These are phyloP conservation scores for Kodamaea ohmeri DNA, from an alignment of 1,139 yeast genomes.

Conservation along the genomic window DNA sequence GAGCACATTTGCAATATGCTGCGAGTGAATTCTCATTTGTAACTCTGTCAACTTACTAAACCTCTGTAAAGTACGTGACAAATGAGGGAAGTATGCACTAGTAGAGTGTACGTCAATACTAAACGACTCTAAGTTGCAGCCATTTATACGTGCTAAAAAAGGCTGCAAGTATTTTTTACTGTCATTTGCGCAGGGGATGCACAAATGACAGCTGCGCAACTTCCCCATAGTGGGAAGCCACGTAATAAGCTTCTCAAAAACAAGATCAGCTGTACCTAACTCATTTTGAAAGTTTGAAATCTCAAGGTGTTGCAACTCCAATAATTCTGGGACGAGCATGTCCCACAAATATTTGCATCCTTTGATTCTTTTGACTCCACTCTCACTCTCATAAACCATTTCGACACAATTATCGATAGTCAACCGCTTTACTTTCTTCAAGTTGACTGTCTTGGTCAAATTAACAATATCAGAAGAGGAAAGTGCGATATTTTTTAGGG, in stretches of 20 bases:
- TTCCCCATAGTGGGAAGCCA: neutral
- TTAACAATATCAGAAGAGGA: conserved; percentile 7
- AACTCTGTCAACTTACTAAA: conserved; percentile 2
- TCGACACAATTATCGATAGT: conserved; percentile 24
- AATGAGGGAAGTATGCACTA: neutral
- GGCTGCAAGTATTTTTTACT: conserved; percentile 5
- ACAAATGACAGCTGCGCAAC: conserved; percentile 1
- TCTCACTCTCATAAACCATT: conserved; percentile 13
- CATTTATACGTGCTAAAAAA: conserved; percentile 2
- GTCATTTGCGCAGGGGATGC: conserved; percentile 3
- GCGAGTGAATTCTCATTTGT: conserved; percentile 3
- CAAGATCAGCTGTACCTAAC: conserved; percentile 7
- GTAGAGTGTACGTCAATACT: conserved; percentile 1
- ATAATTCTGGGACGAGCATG: conserved; percentile 6
- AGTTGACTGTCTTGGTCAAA: conserved; percentile 4
- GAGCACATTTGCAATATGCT: conserved; percentile 6
- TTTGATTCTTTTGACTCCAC: conserved; percentile 14
- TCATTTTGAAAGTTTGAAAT: conserved; percentile 10
- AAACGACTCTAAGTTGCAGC: neutral
- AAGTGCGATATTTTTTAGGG: conserved; percentile 9
- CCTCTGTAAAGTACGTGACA: neutral
- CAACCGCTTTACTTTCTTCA: conserved; percentile 9
- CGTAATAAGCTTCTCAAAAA: conserved; percentile 6
- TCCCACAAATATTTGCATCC: conserved; percentile 8
- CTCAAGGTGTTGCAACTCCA: conserved; percentile 3